Percentiles rank a stretch among this genome's conserved stretches.
Evolutionary conservation across 1,284 basidiomycete species (phyloP).

Genomic region (Apiotrichum veenhuisii): DNA sequence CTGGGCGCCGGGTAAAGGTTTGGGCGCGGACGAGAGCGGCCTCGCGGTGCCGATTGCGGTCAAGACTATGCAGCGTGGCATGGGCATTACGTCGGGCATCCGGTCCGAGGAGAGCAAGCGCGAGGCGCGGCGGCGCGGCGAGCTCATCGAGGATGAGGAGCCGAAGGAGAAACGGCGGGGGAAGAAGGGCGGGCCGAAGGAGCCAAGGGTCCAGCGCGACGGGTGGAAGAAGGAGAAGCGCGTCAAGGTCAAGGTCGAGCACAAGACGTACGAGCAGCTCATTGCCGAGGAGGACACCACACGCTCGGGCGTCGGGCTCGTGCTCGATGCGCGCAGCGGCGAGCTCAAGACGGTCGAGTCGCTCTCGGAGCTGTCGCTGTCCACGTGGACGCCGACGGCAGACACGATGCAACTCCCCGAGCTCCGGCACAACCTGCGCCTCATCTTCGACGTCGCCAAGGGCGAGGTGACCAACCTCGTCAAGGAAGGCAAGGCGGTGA

Average conservation of each 20-base stretch:
- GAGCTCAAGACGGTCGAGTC: slow-evolving; percentile 79
- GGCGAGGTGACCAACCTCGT: slow-evolving; percentile 81
- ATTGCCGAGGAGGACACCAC: slow-evolving; percentile 61
- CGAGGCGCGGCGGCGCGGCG: slow-evolving; percentile 64
- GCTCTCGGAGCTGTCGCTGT: slow-evolving; percentile 69
- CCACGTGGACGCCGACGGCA: slow-evolving; percentile 76
- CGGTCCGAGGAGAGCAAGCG: slow-evolving; percentile 80
- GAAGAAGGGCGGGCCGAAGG: slow-evolving; percentile 6
- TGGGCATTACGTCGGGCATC: slow-evolving; percentile 82
- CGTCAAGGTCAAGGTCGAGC: slow-evolving; percentile 75
- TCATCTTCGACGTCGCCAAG: slow-evolving; percentile 77
- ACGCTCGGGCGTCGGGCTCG: slow-evolving; percentile 66
- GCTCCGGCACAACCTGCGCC: slow-evolving; percentile 85
- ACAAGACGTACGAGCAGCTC: slow-evolving; percentile 94
- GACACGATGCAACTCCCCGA: slow-evolving; percentile 87
- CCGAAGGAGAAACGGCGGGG: slow-evolving; percentile 5
- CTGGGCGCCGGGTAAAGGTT: slow-evolving; percentile 77
- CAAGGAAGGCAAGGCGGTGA: slow-evolving; percentile 76
- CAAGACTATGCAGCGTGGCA: slow-evolving; percentile 63
- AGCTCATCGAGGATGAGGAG: slow-evolving; percentile 54
- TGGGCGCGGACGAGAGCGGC: slow-evolving; percentile 73
- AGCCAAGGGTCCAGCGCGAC: slow-evolving; percentile 10
- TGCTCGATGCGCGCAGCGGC: slow-evolving; percentile 90
- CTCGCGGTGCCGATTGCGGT: slow-evolving; percentile 84
- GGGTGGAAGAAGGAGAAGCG: slow-evolving; percentile 64